phyloP scores from a whole-genome alignment of 2,329 filamentous ascomycete genomes.

The Apiospora marii region DNA sequence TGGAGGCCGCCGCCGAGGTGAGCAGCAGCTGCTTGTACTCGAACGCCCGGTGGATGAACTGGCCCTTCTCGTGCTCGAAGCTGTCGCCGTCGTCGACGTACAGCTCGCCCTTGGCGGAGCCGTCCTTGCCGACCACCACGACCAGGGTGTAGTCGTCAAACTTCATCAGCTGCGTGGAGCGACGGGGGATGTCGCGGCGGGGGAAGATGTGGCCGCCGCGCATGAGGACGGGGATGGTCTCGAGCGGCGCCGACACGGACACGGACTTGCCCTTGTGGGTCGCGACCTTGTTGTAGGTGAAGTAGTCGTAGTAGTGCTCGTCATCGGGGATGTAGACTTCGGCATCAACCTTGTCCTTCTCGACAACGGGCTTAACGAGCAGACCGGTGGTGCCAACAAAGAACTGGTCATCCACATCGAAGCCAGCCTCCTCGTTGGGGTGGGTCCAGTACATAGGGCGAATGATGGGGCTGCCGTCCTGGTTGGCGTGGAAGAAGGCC shows the following conservation, averaged over 20 bases:
- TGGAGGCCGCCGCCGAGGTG: slow-evolving; percentile 72
- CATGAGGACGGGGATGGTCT: slow-evolving; percentile 90
- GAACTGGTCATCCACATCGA: slow-evolving; percentile 89
- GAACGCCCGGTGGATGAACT: slow-evolving; percentile 88
- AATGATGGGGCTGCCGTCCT: slow-evolving; percentile 85
- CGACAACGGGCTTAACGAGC: slow-evolving; percentile 89
- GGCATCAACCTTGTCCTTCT: slow-evolving; percentile 74
- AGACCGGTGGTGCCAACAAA: slow-evolving; percentile 90
- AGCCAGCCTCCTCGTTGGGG: slow-evolving; percentile 85
- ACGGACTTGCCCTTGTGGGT: slow-evolving; percentile 74
- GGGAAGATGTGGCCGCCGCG: slow-evolving; percentile 92
- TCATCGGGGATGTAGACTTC: slow-evolving; percentile 89
- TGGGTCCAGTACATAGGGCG: slow-evolving; percentile 94
- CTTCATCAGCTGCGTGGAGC: slow-evolving; percentile 87
- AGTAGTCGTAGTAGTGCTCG: slow-evolving; percentile 95
- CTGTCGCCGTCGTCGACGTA: slow-evolving; percentile 95
- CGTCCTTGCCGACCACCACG: slow-evolving; percentile 71
- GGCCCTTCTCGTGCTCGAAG: slow-evolving; percentile 85
- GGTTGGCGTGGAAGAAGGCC: slow-evolving; percentile 88
- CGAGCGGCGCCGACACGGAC: slow-evolving; percentile 78
- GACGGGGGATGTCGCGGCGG: slow-evolving; percentile 85
- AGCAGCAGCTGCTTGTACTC: slow-evolving; percentile 68
- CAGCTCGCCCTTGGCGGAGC: slow-evolving; percentile 78
- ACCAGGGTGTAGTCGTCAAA: slow-evolving; percentile 96
- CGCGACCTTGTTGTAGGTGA: slow-evolving; percentile 78